Evolutionary conservation across 768 basidiomycete genomes (phyloP).

Genomic region (Amanita rimosa): DNA sequence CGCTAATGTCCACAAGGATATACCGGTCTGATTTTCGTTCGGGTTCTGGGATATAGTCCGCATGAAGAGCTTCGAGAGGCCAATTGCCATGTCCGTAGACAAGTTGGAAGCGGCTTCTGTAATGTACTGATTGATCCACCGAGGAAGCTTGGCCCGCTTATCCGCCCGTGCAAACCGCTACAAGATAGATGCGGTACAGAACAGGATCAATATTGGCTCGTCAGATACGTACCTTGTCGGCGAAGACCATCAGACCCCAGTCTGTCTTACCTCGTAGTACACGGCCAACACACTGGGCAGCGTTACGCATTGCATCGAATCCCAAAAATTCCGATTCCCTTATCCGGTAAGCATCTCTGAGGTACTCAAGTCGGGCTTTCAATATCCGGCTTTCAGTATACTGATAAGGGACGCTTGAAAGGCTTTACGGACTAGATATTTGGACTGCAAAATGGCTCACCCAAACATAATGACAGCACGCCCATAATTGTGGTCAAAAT

Average conservation of each 20-base stretch:
- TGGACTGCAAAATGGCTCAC: conserved; percentile 26
- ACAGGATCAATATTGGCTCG: background rate
- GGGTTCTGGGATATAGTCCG: conserved; percentile 97
- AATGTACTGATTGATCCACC: conserved; percentile 99
- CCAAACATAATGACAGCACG: conserved; percentile 99
- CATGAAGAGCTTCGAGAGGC: conserved; percentile 92
- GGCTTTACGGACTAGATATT: conserved; percentile 8
- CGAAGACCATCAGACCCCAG: conserved; percentile 99
- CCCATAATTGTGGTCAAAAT: conserved; percentile 99
- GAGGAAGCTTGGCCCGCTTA: conserved; percentile 90
- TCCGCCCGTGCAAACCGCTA: conserved; percentile 89
- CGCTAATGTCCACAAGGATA: conserved; percentile 91
- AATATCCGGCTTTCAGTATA: conserved; percentile 97
- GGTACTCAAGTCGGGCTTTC: conserved; percentile 93
- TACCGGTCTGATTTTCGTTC: conserved; percentile 89
- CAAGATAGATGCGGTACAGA: background rate
- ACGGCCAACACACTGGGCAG: conserved; percentile 97
- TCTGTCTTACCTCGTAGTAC: conserved; percentile 97
- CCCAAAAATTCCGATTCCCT: conserved; percentile 98
- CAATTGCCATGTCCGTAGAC: conserved; percentile 96
- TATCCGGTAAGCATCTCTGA: conserved; percentile 97
- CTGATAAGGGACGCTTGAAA: conserved; percentile 78
- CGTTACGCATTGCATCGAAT: conserved; percentile 99
- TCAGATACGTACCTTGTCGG: conserved; percentile 70
- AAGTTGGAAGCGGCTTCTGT: conserved; percentile 97